Base-by-base conservation (phyloP, 495 filamentous ascomycete genomes). In the Penicillium mononematosum region DNA sequence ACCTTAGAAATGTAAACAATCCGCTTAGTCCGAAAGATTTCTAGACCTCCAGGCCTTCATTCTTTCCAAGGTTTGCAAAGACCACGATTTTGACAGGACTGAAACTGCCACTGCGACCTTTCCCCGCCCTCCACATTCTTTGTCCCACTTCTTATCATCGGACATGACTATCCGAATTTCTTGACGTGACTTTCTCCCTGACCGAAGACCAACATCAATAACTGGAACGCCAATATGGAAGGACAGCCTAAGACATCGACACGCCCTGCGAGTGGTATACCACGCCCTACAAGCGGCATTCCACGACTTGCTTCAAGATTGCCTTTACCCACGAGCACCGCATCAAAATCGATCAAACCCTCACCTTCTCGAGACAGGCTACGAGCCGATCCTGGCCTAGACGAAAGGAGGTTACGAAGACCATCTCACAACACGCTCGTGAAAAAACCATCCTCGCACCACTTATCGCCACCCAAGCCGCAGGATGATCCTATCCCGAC, bases 361-460 rank as follows among this genome's bases (percentile, higher is more conserved):
- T 78, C 76, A 4, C 76, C 76, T 9, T 79, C 76, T 19, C 68
- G 75, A 56, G 76, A 79, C 31, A 69, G 68, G 58, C 60, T 79
- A 17, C 71, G 68, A 53, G 69, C 71, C 22, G 76, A 79, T 42
- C 65, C 74, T 10, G 76, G 76, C 6, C 45, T 79, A 9, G 67
- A 77, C 47, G 60, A 64, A 34, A 49, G 55, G 10, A 68, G 75
- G 14, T 60, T 78, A 19, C 69, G 75, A 46, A 61, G 75, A 25
- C 76, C 76, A 3, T 78, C 76, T 1, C 67, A 73, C 44, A 75
- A 78, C 34, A 62, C 70, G 12, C 58, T 74, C n/a, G 72, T 74
- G 45, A 73, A 74, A 45, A 70, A 73, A 54, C 71, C 70, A 1
- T 51, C 66, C 29, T 62, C 70, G 1, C 71, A 69, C 45, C 63